phyloP scores from a whole-genome alignment of 1,284 basidiomycete genomes.

The Cutaneotrichosporon cutaneum region DNA sequence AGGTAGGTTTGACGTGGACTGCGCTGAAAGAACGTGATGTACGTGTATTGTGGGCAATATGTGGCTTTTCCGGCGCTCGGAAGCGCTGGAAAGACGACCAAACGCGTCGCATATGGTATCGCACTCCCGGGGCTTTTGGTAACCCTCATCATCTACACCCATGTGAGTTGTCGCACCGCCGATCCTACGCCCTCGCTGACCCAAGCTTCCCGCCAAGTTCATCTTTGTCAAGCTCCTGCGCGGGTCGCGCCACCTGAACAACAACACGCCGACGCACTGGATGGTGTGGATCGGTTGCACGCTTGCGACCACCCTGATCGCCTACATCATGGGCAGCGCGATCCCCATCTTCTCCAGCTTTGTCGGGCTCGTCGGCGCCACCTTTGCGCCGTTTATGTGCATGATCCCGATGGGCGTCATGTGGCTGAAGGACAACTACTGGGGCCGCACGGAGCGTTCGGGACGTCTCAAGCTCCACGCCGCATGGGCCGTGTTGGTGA shows the following conservation, averaged over 20 bases:
- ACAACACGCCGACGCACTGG: slow-evolving; percentile 38
- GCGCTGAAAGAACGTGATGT: too few species aligned
- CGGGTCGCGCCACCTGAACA: slow-evolving; percentile 36
- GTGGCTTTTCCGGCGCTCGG: slow-evolving; percentile 49
- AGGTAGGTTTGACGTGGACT: too few species aligned
- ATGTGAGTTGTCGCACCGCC: slow-evolving; percentile 14
- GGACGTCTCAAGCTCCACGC: slow-evolving; percentile 7
- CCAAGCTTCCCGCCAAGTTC: slow-evolving; percentile 47
- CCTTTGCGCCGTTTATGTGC: slow-evolving; percentile 26
- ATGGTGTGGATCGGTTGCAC: slow-evolving; percentile 37
- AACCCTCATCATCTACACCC: slow-evolving; percentile 24
- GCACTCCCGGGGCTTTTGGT: slow-evolving; percentile 45
- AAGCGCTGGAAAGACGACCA: slow-evolving; percentile 50
- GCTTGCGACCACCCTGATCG: slow-evolving; percentile 18
- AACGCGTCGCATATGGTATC: slow-evolving; percentile 52
- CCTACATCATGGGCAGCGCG: slow-evolving; percentile 27
- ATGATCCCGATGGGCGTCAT: slow-evolving; percentile 29
- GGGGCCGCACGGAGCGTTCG: background rate
- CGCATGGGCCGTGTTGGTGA: slow-evolving; percentile 13
- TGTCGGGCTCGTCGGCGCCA: slow-evolving; percentile 34
- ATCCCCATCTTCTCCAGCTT: slow-evolving; percentile 30
- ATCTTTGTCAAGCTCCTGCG: slow-evolving; percentile 42
- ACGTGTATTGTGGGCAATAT: slow-evolving; percentile 47
- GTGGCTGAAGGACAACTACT: slow-evolving; percentile 37
- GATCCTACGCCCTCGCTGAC: too few species aligned